Base-by-base conservation (phyloP, 352 stramenopile species). In the Peronospora farinosa region DNA sequence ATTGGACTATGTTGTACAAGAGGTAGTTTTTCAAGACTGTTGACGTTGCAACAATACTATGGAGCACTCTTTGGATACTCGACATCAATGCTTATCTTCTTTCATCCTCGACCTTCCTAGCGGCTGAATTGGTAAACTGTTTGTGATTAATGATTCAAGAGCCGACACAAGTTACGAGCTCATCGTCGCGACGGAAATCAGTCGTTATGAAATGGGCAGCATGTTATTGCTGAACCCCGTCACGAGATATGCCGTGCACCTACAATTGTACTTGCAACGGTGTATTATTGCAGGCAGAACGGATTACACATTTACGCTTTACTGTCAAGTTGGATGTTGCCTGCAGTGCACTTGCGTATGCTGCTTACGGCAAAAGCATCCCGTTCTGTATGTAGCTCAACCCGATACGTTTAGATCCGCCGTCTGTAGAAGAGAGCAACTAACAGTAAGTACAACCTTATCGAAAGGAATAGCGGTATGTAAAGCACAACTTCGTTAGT, bases 141-240 rank as follows among this genome's bases (percentile, higher is more conserved):
- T 84, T 40, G 16, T 30, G 0, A 50, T 70, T 0, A 42, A 65
- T 0, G 57, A 43, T 5, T 44, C 86, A 7, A 50, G 43, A 45
- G 60, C 67, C 6, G 88, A 86, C 54, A 79, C 64, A 45, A 81
- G 67, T 2, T 88, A 88, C 38, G 56, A 68, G 17, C 3, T 88
- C 5, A 61, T 73, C 13, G 31, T 85, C 16, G 65, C 82, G 16
- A 68, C 67, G n/a, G 13, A 74, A 88, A 42, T 56, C 1, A 75
- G 61, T 51, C 50, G 37, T 2, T 44, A 57, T 5, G 67, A 51
- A 28, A 73, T 69, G 30, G 53, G 17, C 7, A 86, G 72, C 44
- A 69, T 10, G 77, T 92, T 1, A 69, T 78, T 15, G 69, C 74
- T 7, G 37, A 59, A 13, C n/a, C 41, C 79, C 7, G 47, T 54